Evolutionary conservation across 2,329 filamentous ascomycete genomes (phyloP), one percentile per base, ranked within the genome.

Genomic region (Exophiala sp.): DNA sequence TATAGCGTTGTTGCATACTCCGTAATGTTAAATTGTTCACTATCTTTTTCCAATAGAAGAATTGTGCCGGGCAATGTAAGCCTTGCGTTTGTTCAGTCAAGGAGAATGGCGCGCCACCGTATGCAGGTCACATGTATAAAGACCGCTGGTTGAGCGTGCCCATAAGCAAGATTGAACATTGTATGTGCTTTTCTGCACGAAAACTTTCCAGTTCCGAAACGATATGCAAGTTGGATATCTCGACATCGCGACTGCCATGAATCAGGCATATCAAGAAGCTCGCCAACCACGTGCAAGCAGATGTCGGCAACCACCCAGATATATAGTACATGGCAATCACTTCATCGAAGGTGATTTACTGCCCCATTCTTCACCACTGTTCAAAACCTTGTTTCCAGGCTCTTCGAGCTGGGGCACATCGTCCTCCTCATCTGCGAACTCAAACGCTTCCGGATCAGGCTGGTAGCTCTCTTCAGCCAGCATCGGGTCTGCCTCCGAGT

Each of bases 401-500:
- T 44, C 54, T 12, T 54, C 58, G 18, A 61, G 33, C 16, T 47
- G 34, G 32, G 62, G 55, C 14, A 55, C 53, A 34, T 63, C 59
- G 18, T 61, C 53, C 3, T 63, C 60, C 11, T 60, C 54, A 36
- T 65, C 63, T 10, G 67, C 63, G 6, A 52, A 58, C 3, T 44
- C 52, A 45, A 60, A 60, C 8, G 41, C 21, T 43, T 43, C 41
- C 9, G 41, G 41, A n/a, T 43, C 41, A 8, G 41, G 41, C 29
- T 43, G 41, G 20, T 24, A 43, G 4, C 48, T 48, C 21, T 63
- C 50, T 16, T 65, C 65, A 10, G 64, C 61, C 29, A 63, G 38
- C 54, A 63, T 62, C 12, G 60, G 55, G 16, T 55, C 43, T 6
- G 50, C 40, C 47, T 63, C 60, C 10, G 50, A n/a, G 21, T 20